Percentiles rank a stretch among this genome's conserved stretches.
Conservation (phyloP, 192 early-diverging fungal species). For the Haplosporangium gracile region DNA sequence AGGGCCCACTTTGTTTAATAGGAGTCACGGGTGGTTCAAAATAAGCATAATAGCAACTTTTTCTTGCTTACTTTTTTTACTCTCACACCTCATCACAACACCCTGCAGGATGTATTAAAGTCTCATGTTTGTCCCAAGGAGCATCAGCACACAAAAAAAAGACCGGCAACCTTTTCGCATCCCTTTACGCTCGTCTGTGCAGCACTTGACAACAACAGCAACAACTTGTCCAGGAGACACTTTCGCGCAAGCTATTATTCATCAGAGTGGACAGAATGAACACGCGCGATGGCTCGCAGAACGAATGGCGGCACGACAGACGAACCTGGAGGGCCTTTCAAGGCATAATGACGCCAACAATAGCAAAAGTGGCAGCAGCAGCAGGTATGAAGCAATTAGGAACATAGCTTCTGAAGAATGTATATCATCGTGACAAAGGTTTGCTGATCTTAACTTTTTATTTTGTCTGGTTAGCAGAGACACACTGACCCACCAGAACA, state of each 20-base stretch:
- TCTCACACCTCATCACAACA: not conserved
- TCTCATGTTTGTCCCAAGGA: constrained; percentile 43
- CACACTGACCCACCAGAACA: not conserved
- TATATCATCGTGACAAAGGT: not conserved
- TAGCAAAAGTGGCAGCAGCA: not conserved
- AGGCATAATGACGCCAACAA: not conserved
- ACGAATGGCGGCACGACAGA: not conserved
- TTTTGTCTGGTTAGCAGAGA: not conserved
- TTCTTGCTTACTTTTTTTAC: too few relatives aligned
- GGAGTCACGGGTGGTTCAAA: not conserved
- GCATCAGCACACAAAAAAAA: constrained; percentile 8
- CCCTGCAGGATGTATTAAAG: not conserved
- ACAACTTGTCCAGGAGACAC: not conserved
- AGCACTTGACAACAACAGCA: not conserved
- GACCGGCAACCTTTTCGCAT: not conserved
- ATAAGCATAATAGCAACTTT: not conserved
- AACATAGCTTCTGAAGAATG: too few relatives aligned
- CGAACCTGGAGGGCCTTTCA: not conserved
- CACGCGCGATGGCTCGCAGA: not conserved
- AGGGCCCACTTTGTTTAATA: not conserved
- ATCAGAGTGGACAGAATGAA: not conserved
- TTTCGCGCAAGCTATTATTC: not conserved
- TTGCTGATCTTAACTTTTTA: not conserved
- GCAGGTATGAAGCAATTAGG: not conserved
- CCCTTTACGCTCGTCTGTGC: not conserved